phyloP scores from a whole-genome alignment of 129 eudicot genomes.

The Ambrosia artemisiifolia region DNA sequence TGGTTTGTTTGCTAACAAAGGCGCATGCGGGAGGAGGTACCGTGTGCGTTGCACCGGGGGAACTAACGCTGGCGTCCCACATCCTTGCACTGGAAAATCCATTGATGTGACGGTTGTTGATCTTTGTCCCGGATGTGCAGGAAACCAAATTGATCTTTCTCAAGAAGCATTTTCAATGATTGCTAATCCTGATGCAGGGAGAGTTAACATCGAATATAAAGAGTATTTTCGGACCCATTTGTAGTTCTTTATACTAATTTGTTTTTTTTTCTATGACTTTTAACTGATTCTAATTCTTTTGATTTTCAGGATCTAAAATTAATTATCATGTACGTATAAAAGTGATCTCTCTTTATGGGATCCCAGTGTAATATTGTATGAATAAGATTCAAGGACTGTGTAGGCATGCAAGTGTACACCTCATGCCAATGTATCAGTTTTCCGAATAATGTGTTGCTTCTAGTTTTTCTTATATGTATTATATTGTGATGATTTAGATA shows the following conservation, averaged over 20 bases:
- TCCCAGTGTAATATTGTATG: neutral
- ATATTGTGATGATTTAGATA: neutral
- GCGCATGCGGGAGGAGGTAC: slow-evolving; percentile 24
- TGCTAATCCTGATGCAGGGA: slow-evolving; percentile 41
- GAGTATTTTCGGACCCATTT: slow-evolving; percentile 15
- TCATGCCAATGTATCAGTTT: neutral
- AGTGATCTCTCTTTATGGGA: neutral
- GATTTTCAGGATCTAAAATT: slow-evolving; percentile 21
- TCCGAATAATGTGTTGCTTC: neutral
- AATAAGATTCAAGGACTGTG: neutral
- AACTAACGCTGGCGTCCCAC: slow-evolving; percentile 24
- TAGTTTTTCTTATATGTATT: neutral
- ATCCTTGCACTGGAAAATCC: slow-evolving; percentile 31
- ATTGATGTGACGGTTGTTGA: slow-evolving; percentile 41
- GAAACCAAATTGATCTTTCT: slow-evolving; percentile 40
- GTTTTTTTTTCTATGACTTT: neutral
- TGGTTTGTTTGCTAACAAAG: slow-evolving; percentile 12
- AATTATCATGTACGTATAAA: neutral
- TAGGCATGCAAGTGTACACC: slow-evolving; percentile 6
- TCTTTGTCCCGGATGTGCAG: slow-evolving; percentile 44
- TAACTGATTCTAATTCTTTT: neutral
- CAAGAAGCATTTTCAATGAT: slow-evolving; percentile 39
- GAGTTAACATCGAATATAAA: slow-evolving; percentile 30
- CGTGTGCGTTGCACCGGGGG: slow-evolving; percentile 23
- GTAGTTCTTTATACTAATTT: neutral